Conservation (phyloP, 2,329 filamentous ascomycete species). For the Cyphellophora europaea region DNA sequence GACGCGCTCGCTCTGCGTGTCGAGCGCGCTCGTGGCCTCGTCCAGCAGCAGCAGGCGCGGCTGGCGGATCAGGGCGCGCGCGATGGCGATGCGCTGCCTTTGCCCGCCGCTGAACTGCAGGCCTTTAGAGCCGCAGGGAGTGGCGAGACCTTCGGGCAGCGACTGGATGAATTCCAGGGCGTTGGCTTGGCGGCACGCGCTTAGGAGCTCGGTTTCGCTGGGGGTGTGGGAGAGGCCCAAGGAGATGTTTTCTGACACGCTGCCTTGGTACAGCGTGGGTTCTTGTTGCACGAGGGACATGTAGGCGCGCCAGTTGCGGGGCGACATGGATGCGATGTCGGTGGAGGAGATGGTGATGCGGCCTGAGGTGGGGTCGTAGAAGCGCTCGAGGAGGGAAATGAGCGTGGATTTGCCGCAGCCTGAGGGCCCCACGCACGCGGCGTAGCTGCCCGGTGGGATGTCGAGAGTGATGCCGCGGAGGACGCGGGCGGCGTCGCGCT, state of each 20-base stretch:
- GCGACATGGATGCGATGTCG: conserved; percentile 50
- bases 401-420: conserved; percentile 60
- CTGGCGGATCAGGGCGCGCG: conserved; percentile 31
- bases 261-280: conserved; percentile 61
- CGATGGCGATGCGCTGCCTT: conserved; percentile 33
- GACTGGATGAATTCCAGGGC: conserved; percentile 29
- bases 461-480: conserved; percentile 23
- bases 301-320: conserved; percentile 52
- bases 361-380: conserved; percentile 60
- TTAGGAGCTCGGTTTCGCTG: conserved; percentile 23
- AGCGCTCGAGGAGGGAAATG: conserved; percentile 51
- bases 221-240: conserved; percentile 36
- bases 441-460: conserved; percentile 40
- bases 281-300: conserved; percentile 69
- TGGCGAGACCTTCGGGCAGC: conserved; percentile 28
- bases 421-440: conserved; percentile 48
- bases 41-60: conserved; percentile 28
- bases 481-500: conserved; percentile 20
- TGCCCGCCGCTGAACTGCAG: conserved; percentile 31
- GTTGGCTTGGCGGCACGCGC: conserved; percentile 28
- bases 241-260: conserved; percentile 60
- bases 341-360: conserved; percentile 54
- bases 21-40: conserved; percentile 33
- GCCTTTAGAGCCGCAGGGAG: conserved; percentile 25
- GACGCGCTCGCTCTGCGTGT: conserved; percentile 27